A percentile compares a stretch with the other conserved stretches of the same genome.
phyloP scores from a whole-genome alignment of 129 eudicot genomes.

The Lactuca sativa region DNA sequence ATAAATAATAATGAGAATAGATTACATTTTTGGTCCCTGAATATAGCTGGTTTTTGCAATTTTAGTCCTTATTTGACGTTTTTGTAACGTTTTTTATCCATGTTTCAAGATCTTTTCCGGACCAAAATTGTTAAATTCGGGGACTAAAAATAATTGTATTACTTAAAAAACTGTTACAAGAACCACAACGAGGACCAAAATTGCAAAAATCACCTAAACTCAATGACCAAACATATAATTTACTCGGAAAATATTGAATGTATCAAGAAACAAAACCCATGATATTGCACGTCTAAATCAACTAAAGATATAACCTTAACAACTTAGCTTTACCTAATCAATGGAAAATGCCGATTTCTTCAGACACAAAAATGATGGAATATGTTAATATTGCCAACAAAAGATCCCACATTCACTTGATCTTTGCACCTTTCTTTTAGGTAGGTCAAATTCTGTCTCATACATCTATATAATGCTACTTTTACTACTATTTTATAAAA shows the following conservation, averaged over 20 bases:
- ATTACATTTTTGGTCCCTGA: too few relatives aligned
- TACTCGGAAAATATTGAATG: not conserved
- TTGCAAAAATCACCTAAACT: too few relatives aligned
- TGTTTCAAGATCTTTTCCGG: too few relatives aligned
- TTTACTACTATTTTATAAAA: not conserved
- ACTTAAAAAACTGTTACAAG: too few relatives aligned
- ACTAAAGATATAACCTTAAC: not conserved
- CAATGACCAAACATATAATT: too few relatives aligned
- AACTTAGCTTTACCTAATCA: not conserved
- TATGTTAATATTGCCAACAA: not conserved
- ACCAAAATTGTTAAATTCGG: too few relatives aligned
- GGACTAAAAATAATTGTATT: too few relatives aligned
- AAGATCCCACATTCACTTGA: constrained; percentile 2
- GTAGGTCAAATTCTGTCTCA: constrained; percentile 1
- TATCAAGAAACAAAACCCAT: not conserved
- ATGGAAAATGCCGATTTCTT: not conserved
- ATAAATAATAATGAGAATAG: too few relatives aligned
- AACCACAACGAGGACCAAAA: too few relatives aligned
- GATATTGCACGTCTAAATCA: not conserved
- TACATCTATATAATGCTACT: not conserved
- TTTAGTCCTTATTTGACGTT: too few relatives aligned
- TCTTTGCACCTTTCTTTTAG: not conserved
- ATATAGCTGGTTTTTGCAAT: too few relatives aligned
- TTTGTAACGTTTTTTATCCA: too few relatives aligned
- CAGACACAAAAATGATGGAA: not conserved